Conservation (phyloP, 495 filamentous ascomycete genomes). For the Tuber borchii region DNA sequence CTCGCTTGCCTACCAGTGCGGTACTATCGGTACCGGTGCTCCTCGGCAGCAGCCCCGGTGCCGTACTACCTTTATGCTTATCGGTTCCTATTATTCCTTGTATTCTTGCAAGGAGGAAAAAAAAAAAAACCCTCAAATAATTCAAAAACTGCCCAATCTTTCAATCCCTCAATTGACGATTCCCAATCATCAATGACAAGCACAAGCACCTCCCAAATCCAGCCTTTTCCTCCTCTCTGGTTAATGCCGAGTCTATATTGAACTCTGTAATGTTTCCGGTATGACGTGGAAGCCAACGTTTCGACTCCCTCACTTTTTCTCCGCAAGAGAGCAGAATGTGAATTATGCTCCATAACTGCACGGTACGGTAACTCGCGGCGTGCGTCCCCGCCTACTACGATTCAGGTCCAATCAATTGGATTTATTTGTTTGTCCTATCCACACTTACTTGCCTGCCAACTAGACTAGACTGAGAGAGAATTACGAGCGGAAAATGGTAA, state of each 20-base stretch:
- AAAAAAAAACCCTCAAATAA: neutral
- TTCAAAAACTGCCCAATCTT: neutral
- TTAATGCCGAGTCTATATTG: neutral
- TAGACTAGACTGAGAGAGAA: neutral
- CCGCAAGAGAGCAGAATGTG: neutral
- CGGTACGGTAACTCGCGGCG: neutral
- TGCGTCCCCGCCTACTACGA: neutral
- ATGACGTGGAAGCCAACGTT: slow-evolving; percentile 3
- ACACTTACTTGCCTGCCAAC: neutral
- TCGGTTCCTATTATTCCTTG: neutral
- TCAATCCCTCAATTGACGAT: neutral
- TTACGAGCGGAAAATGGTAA: neutral
- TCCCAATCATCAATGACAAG: neutral
- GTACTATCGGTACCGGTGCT: neutral
- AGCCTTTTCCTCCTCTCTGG: neutral
- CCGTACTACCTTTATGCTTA: neutral
- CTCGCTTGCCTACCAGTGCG: neutral
- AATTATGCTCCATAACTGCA: neutral
- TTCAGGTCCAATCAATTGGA: neutral
- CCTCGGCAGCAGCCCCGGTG: neutral
- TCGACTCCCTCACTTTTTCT: neutral
- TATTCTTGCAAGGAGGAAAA: neutral
- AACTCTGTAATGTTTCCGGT: neutral
- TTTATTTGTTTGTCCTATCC: neutral
- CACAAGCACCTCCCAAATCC: neutral